Conservation (phyloP, 495 filamentous ascomycete species). For the Entonaema liquescens region DNA sequence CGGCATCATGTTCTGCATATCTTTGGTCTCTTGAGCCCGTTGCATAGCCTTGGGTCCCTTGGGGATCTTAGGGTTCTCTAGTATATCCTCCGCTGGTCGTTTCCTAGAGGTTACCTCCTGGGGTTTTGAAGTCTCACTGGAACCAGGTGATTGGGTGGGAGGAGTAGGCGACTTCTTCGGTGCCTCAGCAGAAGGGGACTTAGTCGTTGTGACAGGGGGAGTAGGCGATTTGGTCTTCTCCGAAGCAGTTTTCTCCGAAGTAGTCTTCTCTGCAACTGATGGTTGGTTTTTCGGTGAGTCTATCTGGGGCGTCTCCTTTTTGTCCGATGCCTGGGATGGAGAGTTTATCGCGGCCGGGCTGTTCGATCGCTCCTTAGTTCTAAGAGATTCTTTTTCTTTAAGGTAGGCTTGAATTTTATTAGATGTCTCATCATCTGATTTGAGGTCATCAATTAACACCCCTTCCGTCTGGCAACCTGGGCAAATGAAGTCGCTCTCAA, state of each 20-base stretch:
- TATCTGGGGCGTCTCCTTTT: slow-evolving; percentile 37
- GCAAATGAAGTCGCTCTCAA: slow-evolving; percentile 96
- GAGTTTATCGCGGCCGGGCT: slow-evolving; percentile 49
- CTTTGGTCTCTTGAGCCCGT: slow-evolving; percentile 51
- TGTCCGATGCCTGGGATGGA: slow-evolving; percentile 37
- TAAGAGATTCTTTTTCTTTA: slow-evolving; percentile 71
- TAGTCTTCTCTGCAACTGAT: slow-evolving; percentile 41
- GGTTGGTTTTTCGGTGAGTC: slow-evolving; percentile 26
- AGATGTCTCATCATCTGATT: slow-evolving; percentile 77
- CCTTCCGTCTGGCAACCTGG: slow-evolving; percentile 89
- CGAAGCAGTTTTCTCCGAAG: slow-evolving; percentile 36
- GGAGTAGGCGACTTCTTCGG: slow-evolving; percentile 40
- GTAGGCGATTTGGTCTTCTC: slow-evolving; percentile 52
- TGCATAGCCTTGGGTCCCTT: slow-evolving; percentile 69
- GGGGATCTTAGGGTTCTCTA: slow-evolving; percentile 70
- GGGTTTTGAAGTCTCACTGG: slow-evolving; percentile 53
- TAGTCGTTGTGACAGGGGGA: slow-evolving; percentile 36
- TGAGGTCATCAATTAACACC: slow-evolving; percentile 91
- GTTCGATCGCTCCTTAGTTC: slow-evolving; percentile 55
- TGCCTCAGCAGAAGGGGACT: slow-evolving; percentile 38
- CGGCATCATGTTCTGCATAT: slow-evolving; percentile 51
- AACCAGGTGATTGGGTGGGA: slow-evolving; percentile 42
- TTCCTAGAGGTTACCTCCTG: slow-evolving; percentile 68
- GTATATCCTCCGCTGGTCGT: slow-evolving; percentile 78
- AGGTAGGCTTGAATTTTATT: slow-evolving; percentile 83